Evolutionary conservation across 257 asterid species (phyloP), one percentile per base, ranked within the genome.

Genomic region (Ehretia macrophylla): DNA sequence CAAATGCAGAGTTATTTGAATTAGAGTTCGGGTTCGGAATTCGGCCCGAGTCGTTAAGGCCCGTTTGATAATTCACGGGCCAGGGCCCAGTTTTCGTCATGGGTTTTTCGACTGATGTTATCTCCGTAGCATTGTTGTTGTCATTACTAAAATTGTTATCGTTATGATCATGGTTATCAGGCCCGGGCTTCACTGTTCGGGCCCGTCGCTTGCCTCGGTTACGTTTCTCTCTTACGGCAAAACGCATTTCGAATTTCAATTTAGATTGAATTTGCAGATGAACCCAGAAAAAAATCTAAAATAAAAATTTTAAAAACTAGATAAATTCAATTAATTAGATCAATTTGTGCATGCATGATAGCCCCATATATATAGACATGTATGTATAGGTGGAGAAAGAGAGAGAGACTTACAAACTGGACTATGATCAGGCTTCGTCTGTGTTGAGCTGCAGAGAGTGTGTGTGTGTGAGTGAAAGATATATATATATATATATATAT

Each of bases 221-320:
- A 58, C 80, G 86, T 51, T 91, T 91, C 17, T 91, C 96, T 48
- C 95, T 79, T 10, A 73, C 79, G 8, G 81, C 77, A 56, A 84
- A 75, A 14, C 94, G 93, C 97, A 85, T 88, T 50, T 20, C 20
- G 32, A 40, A 71, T 60, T 73, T 50, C 59, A 45, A 59, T 52
- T 38, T 58, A 65, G 56, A 62, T 39, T 12, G 10, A 56, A 64
- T 46, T 39, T 9, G 18, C 70, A 13, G 44, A 70, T 47, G 22
- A 73, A 63, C 65, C 77, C 78, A 70, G 60, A 44, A 49, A 22
- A 51, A 16, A 32, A 4, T 17, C 27, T n/a, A n/a, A n/a, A 45
- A n/a, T n/a, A n/a, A n/a, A n/a, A n/a, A n/a, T n/a, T n/a, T n/a
- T n/a, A 63, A 40, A 58, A 39, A 45, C 16, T 42, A 51, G n/a